Base-by-base conservation (phyloP, 2,329 filamentous ascomycete genomes). In the Diplodia intermedia region DNA sequence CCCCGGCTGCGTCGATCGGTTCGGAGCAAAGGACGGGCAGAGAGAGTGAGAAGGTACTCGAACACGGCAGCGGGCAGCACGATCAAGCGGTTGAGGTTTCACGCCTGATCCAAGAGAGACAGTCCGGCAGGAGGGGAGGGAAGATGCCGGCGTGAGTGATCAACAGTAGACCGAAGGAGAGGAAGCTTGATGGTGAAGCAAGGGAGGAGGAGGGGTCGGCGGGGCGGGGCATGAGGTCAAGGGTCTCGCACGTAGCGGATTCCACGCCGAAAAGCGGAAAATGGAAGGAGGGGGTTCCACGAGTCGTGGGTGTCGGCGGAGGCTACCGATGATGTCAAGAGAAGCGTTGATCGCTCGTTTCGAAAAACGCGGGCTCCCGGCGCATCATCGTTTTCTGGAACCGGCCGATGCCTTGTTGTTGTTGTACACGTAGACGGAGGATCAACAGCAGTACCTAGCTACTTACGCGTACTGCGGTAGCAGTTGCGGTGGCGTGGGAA, bases 321-420 rank as follows among this genome's bases (percentile, higher is more conserved):
- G 40, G 31, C 53, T 55, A 31, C 53, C 53, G 53, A 26, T 55
- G 53, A 55, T 55, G 53, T 55, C 53, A 36, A 55, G 18, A 23
- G n/a, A 3, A 15, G 55, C 55, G 38, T 36, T 47, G 55, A 60
- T 60, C 55, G 12, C 55, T 60, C 18, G 54, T 57, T 57, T 57
- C 80, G 74, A 83, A 83, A 76, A 83, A 83, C 71, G 81, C 72
- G 43, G 50, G 50, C 9, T 29, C 23, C 26, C 23, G 50, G 14
- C 50, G 23, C 15, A 31, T 29, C 15, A 31, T 29, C 50, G 26
- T 29, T 18, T 18, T 8, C 31, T 53, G 23, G 50, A 15, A 53
- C 14, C 23, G 15, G 31, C 6, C 31, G 31, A 33, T 33, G 31
- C 31, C 26, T 26, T 26, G 8, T 33, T 18, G 38, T 26, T 26